These are phyloP conservation scores for Melocanna baccifera DNA, from an alignment of 176 grass and related monocot species.

Conservation along the genomic window DNA sequence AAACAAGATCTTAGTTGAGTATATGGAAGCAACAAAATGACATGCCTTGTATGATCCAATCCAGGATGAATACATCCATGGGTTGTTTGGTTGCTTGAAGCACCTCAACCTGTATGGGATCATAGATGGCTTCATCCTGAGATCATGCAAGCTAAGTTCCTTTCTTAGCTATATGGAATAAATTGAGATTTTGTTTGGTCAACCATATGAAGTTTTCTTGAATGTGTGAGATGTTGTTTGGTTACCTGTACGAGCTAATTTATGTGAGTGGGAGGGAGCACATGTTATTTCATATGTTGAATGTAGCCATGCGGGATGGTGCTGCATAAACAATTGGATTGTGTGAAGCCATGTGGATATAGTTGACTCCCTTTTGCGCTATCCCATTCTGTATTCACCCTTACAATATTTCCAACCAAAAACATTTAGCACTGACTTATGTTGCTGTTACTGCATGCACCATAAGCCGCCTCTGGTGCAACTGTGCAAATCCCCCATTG, in stretches of 20 bases:
- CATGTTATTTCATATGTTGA: background rate
- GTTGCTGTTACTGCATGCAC: background rate
- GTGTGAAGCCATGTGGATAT: background rate
- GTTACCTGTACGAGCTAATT: background rate
- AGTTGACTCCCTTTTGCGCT: background rate
- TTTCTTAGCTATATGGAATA: background rate
- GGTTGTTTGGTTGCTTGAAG: background rate
- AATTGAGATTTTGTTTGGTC: background rate
- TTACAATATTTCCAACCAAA: background rate
- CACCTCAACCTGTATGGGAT: background rate
- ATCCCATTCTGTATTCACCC: background rate
- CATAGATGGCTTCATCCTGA: conserved; percentile 3
- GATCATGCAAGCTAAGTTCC: background rate
- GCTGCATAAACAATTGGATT: background rate
- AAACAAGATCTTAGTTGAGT: background rate
- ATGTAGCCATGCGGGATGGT: background rate
- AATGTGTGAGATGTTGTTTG: background rate
- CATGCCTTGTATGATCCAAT: background rate
- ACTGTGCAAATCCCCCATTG: background rate
- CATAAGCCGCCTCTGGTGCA: background rate
- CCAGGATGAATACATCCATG: background rate
- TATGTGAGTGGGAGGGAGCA: background rate
- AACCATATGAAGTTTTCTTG: background rate
- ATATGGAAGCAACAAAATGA: background rate
- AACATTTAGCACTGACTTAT: background rate